A percentile compares a stretch with the other conserved stretches of the same genome.
Evolutionary conservation across 345 rosid genomes (phyloP).

Genomic region (Gossypium bickii): DNA sequence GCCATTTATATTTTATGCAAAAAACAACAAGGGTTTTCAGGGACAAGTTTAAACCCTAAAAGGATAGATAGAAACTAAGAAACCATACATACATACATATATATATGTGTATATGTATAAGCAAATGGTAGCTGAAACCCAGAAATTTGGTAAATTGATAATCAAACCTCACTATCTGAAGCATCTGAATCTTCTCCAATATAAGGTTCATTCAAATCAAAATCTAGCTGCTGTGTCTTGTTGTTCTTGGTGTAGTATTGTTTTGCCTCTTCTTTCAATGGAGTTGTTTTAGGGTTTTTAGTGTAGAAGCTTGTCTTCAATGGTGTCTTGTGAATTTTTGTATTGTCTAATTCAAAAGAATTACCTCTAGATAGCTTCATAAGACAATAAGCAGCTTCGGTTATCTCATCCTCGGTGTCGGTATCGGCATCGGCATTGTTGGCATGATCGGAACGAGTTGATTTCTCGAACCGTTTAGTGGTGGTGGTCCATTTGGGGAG

Average conservation of each 20-base stretch:
- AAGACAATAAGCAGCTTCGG: constrained; percentile 19
- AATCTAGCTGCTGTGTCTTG: neutral
- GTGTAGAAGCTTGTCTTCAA: neutral
- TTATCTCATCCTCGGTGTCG: neutral
- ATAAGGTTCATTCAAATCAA: constrained; percentile 32
- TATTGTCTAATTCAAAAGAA: neutral
- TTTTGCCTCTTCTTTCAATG: neutral
- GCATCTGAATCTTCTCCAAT: neutral
- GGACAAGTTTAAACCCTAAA: no score
- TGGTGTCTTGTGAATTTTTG: neutral
- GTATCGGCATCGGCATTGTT: neutral
- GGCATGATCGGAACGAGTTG: neutral
- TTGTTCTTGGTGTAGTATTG: constrained; percentile 8
- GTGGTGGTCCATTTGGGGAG: constrained; percentile 25
- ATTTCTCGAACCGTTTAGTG: constrained; percentile 12
- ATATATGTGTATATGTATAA: neutral
- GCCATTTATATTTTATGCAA: no score
- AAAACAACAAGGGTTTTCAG: no score
- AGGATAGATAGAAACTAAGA: no score
- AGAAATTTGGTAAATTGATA: neutral
- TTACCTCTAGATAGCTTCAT: constrained; percentile 10
- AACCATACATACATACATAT: no score
- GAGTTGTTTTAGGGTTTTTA: neutral
- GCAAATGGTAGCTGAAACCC: neutral
- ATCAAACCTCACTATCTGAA: neutral